Evolutionary conservation across 768 basidiomycete genomes (phyloP).

Genomic region (Phanerodontia chrysosporium): DNA sequence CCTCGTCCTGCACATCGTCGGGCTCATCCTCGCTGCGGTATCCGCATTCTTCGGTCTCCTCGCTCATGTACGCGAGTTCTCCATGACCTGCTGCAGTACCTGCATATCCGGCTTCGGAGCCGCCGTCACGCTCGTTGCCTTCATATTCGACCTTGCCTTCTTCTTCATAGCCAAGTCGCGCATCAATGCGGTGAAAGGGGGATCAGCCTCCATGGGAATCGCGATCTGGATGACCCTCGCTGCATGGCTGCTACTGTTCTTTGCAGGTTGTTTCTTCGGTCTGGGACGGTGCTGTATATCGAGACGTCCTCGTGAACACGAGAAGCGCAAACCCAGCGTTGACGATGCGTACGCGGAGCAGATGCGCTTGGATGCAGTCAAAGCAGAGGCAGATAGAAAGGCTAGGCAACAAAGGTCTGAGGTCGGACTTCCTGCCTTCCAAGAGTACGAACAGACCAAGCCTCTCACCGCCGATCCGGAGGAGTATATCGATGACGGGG

Average conservation of each 20-base stretch:
- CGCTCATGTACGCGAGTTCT: conserved; percentile 83
- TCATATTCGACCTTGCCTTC: conserved; percentile 87
- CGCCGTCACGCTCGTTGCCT: conserved; percentile 73
- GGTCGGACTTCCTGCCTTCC: conserved; percentile 70
- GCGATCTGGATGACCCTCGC: conserved; percentile 90
- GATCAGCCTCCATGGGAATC: conserved; percentile 76
- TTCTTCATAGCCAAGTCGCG: conserved; percentile 88
- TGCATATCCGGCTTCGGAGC: conserved; percentile 82
- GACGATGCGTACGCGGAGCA: conserved; percentile 49
- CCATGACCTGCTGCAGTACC: conserved; percentile 80
- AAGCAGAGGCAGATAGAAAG: conserved; percentile 83
- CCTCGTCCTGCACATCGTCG: conserved; percentile 88
- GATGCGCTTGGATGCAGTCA: conserved; percentile 79
- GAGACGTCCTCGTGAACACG: conserved; percentile 37
- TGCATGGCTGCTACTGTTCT: conserved; percentile 82
- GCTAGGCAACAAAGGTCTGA: conserved; percentile 57
- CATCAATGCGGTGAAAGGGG: conserved; percentile 70
- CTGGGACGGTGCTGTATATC: conserved; percentile 83
- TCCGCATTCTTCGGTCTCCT: conserved; percentile 81
- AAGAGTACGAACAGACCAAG: conserved; percentile 55
- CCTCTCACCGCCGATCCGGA: conserved; percentile 66
- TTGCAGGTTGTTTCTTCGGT: conserved; percentile 85
- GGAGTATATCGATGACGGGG: conserved; percentile 48
- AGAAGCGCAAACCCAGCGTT: conserved; percentile 22
- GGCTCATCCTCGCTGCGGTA: conserved; percentile 66